phyloP scores from a whole-genome alignment of 2,329 filamentous ascomycete genomes.

The Hortaea werneckii region DNA sequence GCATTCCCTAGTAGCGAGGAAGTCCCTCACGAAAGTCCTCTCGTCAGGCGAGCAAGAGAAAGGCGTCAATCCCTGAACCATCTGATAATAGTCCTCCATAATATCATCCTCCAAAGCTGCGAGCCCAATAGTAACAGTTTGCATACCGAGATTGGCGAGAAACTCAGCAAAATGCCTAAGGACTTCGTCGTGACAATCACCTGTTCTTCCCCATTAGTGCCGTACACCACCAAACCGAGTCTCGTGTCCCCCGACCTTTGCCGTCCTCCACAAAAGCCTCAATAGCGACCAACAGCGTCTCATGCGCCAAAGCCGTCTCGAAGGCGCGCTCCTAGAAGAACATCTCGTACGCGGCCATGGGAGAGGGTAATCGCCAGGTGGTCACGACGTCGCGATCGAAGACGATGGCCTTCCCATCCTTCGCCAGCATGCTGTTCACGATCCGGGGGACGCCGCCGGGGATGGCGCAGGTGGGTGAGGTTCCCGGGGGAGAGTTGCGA shows the following conservation, averaged over 20 bases:
- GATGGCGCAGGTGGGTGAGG: not conserved
- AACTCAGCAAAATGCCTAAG: slow-evolving; percentile 5
- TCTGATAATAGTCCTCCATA: slow-evolving; percentile 4
- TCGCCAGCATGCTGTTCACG: slow-evolving; percentile 4
- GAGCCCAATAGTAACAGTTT: slow-evolving; percentile 14
- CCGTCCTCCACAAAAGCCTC: slow-evolving; percentile 14
- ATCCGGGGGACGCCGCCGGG: slow-evolving; percentile 6
- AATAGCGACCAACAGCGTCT: slow-evolving; percentile 13
- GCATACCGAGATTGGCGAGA: slow-evolving; percentile 8
- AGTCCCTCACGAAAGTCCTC: slow-evolving; percentile 6
- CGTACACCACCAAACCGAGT: not conserved
- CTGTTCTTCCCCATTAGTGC: too few relatives aligned
- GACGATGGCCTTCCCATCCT: slow-evolving; percentile 9
- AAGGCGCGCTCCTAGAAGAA: slow-evolving; percentile 20
- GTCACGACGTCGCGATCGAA: slow-evolving; percentile 17
- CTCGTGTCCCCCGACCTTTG: not conserved
- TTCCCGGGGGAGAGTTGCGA: not conserved
- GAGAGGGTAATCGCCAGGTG: slow-evolving; percentile 13
- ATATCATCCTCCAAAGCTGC: slow-evolving; percentile 15
- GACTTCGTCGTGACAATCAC: too few relatives aligned
- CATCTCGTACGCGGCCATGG: slow-evolving; percentile 13
- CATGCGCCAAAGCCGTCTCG: slow-evolving; percentile 12
- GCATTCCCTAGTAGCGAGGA: slow-evolving; percentile 13
- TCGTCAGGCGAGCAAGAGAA: slow-evolving; percentile 5
- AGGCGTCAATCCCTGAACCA: not conserved